phyloP scores from a whole-genome alignment of 352 stramenopile genomes.

The Phytophthora quininea region DNA sequence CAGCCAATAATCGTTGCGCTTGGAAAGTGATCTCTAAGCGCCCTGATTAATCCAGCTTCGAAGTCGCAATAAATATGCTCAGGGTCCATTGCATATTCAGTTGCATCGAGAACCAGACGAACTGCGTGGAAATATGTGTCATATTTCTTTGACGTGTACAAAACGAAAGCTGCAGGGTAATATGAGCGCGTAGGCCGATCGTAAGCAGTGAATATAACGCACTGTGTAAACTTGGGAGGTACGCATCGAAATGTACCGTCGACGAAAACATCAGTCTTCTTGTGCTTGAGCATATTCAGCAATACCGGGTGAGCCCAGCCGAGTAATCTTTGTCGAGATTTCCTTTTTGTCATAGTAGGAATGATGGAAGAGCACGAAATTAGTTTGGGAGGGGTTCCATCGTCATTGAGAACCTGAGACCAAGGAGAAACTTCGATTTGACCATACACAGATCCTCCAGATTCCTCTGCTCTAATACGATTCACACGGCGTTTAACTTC shows the following conservation, averaged over 20 bases:
- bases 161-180: slow-evolving; percentile 15
- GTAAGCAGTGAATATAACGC: background rate
- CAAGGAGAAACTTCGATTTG: no score
- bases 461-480: no score
- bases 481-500: no score
- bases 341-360: background rate
- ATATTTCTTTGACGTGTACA: background rate
- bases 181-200: background rate
- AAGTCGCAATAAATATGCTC: slow-evolving; percentile 12
- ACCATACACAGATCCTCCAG: no score
- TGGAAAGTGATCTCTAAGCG: slow-evolving; percentile 11
- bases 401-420: no score
- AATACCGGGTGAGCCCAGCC: background rate
- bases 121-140: slow-evolving; percentile 16
- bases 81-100: background rate
- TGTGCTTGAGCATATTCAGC: background rate
- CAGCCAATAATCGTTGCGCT: slow-evolving; percentile 5
- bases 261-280: background rate
- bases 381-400: no score
- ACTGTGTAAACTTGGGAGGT: background rate
- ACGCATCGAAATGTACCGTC: slow-evolving; percentile 1
- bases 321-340: background rate
- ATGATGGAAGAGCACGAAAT: no score
- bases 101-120: slow-evolving; percentile 1
- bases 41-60: slow-evolving; percentile 7